Conservation (phyloP, 345 rosid genomes). For the Eucalyptus erythrocorys region DNA sequence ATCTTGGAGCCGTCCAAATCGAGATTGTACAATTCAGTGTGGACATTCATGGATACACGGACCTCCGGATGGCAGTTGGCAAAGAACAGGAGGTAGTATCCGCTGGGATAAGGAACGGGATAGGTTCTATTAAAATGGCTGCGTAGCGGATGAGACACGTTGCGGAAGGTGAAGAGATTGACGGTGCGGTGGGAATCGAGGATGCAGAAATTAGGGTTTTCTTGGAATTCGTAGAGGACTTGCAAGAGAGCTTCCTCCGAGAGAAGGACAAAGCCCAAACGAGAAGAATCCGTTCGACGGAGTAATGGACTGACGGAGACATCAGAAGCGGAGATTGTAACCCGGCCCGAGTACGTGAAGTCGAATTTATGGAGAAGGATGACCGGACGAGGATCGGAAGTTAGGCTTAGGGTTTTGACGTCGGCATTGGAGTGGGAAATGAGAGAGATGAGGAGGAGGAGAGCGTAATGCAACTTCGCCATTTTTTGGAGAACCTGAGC, state of each 20-base stretch:
- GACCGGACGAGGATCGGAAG: slow-evolving; percentile 64
- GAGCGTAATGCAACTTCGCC: slow-evolving; percentile 19
- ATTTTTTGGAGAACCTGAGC: background rate
- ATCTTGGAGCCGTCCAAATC: slow-evolving; percentile 47
- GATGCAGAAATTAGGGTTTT: slow-evolving; percentile 61
- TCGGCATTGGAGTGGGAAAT: slow-evolving; percentile 27
- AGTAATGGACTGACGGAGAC: slow-evolving; percentile 26
- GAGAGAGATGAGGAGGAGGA: slow-evolving; percentile 10
- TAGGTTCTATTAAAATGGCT: slow-evolving; percentile 49
- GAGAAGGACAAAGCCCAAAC: slow-evolving; percentile 80
- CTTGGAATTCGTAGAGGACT: slow-evolving; percentile 67
- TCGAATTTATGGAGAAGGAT: background rate
- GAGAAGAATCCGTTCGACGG: slow-evolving; percentile 32
- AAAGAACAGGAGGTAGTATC: slow-evolving; percentile 73
- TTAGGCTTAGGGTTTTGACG: slow-evolving; percentile 41
- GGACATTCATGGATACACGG: slow-evolving; percentile 60
- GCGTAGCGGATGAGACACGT: slow-evolving; percentile 67
- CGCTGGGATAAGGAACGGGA: slow-evolving; percentile 44
- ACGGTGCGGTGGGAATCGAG: slow-evolving; percentile 9
- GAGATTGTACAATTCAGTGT: slow-evolving; percentile 55
- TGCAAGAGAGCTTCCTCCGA: slow-evolving; percentile 75
- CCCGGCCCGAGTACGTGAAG: too few species aligned
- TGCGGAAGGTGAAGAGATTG: slow-evolving; percentile 27
- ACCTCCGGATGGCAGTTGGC: slow-evolving; percentile 72
- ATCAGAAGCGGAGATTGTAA: too few species aligned